These are phyloP conservation scores for Heliocybe sulcata DNA, from an alignment of 1,284 basidiomycete genomes.

Conservation along the genomic window DNA sequence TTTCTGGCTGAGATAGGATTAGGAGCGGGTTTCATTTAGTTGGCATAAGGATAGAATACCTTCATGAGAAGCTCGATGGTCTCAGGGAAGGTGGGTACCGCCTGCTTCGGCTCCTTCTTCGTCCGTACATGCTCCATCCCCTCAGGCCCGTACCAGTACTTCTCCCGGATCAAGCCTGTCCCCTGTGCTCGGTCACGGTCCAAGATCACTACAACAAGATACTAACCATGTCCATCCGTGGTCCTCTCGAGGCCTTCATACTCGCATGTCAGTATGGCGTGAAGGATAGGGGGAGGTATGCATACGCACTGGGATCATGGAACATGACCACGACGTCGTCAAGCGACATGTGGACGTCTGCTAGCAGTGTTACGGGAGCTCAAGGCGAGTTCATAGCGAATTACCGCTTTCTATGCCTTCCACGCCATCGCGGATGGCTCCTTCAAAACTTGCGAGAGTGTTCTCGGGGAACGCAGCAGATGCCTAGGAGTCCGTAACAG, in stretches of 20 bases:
- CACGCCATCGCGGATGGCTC: slow-evolving; percentile 88
- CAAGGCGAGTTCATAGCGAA: slow-evolving; percentile 27
- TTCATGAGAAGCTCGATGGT: slow-evolving; percentile 79
- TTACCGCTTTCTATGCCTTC: slow-evolving; percentile 93
- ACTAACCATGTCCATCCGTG: slow-evolving; percentile 56
- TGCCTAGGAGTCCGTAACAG: slow-evolving; percentile 41
- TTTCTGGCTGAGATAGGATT: slow-evolving; percentile 62
- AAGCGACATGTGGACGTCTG: slow-evolving; percentile 93
- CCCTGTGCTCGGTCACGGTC: not conserved
- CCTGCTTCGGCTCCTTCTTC: slow-evolving; percentile 72
- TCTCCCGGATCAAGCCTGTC: slow-evolving; percentile 61
- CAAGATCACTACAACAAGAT: not conserved
- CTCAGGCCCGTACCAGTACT: slow-evolving; percentile 62
- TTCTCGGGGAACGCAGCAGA: slow-evolving; percentile 88
- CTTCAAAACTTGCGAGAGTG: slow-evolving; percentile 88
- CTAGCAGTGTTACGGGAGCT: slow-evolving; percentile 41
- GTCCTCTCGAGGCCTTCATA: slow-evolving; percentile 62
- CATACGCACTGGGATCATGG: slow-evolving; percentile 79
- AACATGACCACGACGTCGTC: slow-evolving; percentile 94
- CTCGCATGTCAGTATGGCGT: no score
- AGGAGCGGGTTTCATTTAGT: no score
- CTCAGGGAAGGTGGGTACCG: slow-evolving; percentile 85
- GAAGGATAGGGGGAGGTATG: no score
- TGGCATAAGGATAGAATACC: no score
- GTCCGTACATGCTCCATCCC: slow-evolving; percentile 86